Base-by-base conservation (phyloP, 495 filamentous ascomycete genomes). In the Parathielavia hyrcaniae region DNA sequence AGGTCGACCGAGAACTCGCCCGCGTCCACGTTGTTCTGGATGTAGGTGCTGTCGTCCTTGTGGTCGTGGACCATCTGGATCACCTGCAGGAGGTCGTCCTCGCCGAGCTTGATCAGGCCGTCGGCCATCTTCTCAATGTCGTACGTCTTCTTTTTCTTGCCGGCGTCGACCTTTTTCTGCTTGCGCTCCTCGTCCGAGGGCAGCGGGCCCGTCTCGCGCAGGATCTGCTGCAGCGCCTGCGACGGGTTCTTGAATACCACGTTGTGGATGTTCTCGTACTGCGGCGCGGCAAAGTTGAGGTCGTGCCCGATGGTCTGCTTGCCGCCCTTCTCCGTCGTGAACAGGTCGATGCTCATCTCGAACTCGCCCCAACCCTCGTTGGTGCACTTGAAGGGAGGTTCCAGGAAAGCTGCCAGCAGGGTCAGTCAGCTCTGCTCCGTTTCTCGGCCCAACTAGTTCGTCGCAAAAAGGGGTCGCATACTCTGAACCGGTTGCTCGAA, bases 291-390 rank as follows among this genome's bases (percentile, higher is more conserved):
- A 64, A 99, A 99, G 77, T 99, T 96, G 53, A 99, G 77, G 69
- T 99, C 95, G 71, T 99, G 95, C 32, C 73, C 69, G 56, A 99
- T 75, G 20, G 79, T 76, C 64, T 88, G 84, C 50, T 96, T 90
- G 59, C 91, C 91, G 19, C 84, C 83, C 73, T 90, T 90, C 73
- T 95, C 89, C 23, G 86, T 83, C n/a, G 83, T 84, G 62, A 81
- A 84, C 32, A 95, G 77, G 51, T 86, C 79, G 60, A 97, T 92
- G 26, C 79, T 77, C 89, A 97, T 92, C 67, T 97, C 95, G 67
- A 99, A 99, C 74, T 99, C 95, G 66, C 95, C 95, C 95, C 95
- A 99, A 64, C 95, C 95, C 71, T 95, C 86, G 72, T 99, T 95
- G 53, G 82, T 75, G 69, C 96, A 93, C 23, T 82, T 81, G 77